These are phyloP conservation scores for Potentilla sterilis DNA, from an alignment of 306 rosid genomes.

Conservation along the genomic window DNA sequence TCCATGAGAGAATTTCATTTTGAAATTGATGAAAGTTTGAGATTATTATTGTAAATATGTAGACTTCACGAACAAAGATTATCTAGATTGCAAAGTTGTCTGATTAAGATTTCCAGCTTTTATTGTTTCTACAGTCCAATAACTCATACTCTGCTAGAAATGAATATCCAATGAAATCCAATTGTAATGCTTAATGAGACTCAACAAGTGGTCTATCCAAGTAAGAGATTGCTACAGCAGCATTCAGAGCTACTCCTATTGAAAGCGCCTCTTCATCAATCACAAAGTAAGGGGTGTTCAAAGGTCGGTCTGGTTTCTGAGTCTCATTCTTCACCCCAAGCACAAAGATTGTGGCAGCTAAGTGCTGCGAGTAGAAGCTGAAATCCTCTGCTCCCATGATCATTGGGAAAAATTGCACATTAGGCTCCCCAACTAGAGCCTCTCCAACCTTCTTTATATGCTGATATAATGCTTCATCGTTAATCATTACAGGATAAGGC, in stretches of 20 bases:
- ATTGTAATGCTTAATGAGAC: neutral
- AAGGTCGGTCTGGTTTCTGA: slow-evolving; percentile 19
- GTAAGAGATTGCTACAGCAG: slow-evolving; percentile 50
- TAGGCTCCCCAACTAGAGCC: slow-evolving; percentile 37
- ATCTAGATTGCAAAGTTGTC: neutral
- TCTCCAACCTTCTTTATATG: slow-evolving; percentile 50
- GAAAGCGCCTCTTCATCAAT: slow-evolving; percentile 52
- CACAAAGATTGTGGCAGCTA: slow-evolving; percentile 34
- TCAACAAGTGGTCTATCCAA: slow-evolving; percentile 22
- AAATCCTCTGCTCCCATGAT: slow-evolving; percentile 54
- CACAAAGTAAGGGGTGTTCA: slow-evolving; percentile 39
- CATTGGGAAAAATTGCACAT: slow-evolving; percentile 28
- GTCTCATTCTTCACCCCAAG: slow-evolving; percentile 44
- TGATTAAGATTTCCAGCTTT: neutral
- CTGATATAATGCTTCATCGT: slow-evolving; percentile 35
- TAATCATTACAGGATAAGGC: slow-evolving; percentile 42
- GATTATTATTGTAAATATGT: no score
- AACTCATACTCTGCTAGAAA: neutral
- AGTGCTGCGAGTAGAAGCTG: slow-evolving; percentile 44
- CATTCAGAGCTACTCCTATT: slow-evolving; percentile 51
- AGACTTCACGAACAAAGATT: no score
- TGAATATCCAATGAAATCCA: neutral
- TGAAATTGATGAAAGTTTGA: neutral
- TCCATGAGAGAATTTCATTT: neutral
- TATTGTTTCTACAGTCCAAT: neutral